Evolutionary conservation across 176 grass and related monocot species (phyloP), one percentile per base, ranked within the genome.

Genomic region (Juncus inflexus): DNA sequence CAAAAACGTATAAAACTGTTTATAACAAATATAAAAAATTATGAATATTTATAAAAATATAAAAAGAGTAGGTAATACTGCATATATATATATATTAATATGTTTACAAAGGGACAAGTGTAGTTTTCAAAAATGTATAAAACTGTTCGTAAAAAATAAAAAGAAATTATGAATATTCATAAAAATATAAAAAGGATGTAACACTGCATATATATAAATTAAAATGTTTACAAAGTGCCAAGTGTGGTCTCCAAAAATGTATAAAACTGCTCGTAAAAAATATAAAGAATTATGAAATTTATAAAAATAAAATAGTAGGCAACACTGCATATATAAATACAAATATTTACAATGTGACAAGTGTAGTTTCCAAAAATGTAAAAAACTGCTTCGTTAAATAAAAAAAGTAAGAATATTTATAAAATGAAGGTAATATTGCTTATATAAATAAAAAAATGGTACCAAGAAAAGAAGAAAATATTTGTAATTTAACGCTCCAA

Each of bases 391-490:
- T n/a, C n/a, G n/a, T n/a, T n/a, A n/a, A n/a, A n/a, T n/a, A n/a
- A n/a, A n/a, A n/a, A n/a, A n/a, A n/a, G n/a, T n/a, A n/a, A n/a
- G n/a, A n/a, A n/a, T n/a, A n/a, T n/a, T n/a, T n/a, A n/a, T n/a
- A n/a, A n/a, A n/a, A n/a, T n/a, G n/a, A n/a, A n/a, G n/a, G n/a
- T n/a, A n/a, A n/a, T n/a, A n/a, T n/a, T n/a, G n/a, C n/a, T n/a
- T n/a, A n/a, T n/a, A n/a, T n/a, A n/a, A n/a, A n/a, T n/a, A 65
- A 61, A 51, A 78, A 68, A 42, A 75, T 3, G 52, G 35, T 90
- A 90, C 91, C 91, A 96, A 69, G 62, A 96, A 96, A 37, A 96
- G 91, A 68, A 96, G 91, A 80, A 96, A 96, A 42, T 77, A 96
- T 74, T 96, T 96, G 50, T 96, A 96, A 78, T 96, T 96, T 49